Evolutionary conservation across 805 yeast species (phyloP).

Genomic region (Ogataea glucozyma): DNA sequence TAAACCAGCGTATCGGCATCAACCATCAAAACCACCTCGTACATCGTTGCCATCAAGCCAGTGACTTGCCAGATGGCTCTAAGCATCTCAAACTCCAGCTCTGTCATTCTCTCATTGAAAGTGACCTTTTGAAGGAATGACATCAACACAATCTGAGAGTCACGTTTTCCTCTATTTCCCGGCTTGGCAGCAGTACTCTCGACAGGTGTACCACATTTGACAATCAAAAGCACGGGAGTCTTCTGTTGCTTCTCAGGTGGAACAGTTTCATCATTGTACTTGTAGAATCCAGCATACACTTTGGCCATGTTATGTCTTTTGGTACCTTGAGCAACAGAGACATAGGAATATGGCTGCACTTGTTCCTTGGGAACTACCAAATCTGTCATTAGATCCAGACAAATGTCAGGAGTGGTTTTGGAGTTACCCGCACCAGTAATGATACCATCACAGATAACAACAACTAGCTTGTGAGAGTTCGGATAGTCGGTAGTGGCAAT

Average conservation of each 20-base stretch:
- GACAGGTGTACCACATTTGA: constrained; percentile 85
- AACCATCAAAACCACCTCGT: constrained; percentile 85
- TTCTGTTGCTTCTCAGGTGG: constrained; percentile 82
- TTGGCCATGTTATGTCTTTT: constrained; percentile 98
- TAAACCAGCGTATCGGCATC: constrained; percentile 91
- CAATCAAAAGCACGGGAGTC: constrained; percentile 75
- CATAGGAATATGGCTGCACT: constrained; percentile 82
- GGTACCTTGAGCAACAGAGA: constrained; percentile 91
- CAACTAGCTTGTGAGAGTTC: constrained; percentile 84
- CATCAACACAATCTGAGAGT: constrained; percentile 89
- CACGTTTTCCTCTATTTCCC: constrained; percentile 96
- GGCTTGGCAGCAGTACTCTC: constrained; percentile 74
- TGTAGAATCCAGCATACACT: constrained; percentile 91
- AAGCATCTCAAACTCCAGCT: constrained; percentile 77
- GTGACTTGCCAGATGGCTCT: constrained; percentile 77
- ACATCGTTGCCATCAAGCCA: constrained; percentile 79
- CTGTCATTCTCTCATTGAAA: constrained; percentile 93
- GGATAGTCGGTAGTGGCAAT: constrained; percentile 95
- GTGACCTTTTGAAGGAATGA: constrained; percentile 83
- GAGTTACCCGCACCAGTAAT: constrained; percentile 95
- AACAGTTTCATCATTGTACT: constrained; percentile 73
- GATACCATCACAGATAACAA: constrained; percentile 90
- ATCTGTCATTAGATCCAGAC: constrained; percentile 81
- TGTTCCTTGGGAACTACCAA: constrained; percentile 70
- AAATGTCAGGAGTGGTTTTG: constrained; percentile 85